Evolutionary conservation across 2,329 filamentous ascomycete species (phyloP), one percentile per base, ranked within the genome.

Genomic region (Aspergillus sp.): DNA sequence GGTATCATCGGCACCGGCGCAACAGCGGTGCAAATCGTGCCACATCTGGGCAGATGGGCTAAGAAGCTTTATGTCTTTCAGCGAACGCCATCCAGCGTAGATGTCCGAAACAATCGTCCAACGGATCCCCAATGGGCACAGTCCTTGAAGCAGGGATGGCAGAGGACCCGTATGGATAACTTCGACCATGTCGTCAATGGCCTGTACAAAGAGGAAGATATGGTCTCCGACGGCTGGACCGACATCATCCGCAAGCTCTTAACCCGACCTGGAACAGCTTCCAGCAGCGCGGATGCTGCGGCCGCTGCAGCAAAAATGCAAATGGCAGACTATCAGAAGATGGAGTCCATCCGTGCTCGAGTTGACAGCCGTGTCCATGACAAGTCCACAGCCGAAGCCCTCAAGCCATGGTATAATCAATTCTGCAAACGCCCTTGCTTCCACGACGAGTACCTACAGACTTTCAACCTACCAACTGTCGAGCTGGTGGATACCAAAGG

Each of bases 351-450:
- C 24, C 77, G 82, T 1, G 66, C 65, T 2, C 75, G 79, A 2
- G 70, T 78, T 6, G 76, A 79, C 17, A 59, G 70, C 0, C 64
- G 79, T 17, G 82, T 86, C 17, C 66, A 77, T 35, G 77, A 86
- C 57, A 65, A 66, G 10, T 66, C 65, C 1, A 82, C 77, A 0
- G 83, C 83, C 0, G 73, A 73, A 32, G 74, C 68, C 3, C 73
- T 86, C 9, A 82, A 83, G 61, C 73, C 82, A 0, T 85, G 81
- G 79, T 87, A 86, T 60, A 76, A 80, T 0, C 66, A 68, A 0
- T 84, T 79, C 76, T 87, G 84, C 72, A 87, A 87, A 65, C 77
- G 84, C 0, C 83, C 84, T 0, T 78, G 73, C 36, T 86, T 85
- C 67, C 81, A 82, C 66, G 81, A 86, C 60, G 74, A 77, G 8